Evolutionary conservation across 1,284 basidiomycete genomes (phyloP).

Genomic region (Tilletiaria anomala): DNA sequence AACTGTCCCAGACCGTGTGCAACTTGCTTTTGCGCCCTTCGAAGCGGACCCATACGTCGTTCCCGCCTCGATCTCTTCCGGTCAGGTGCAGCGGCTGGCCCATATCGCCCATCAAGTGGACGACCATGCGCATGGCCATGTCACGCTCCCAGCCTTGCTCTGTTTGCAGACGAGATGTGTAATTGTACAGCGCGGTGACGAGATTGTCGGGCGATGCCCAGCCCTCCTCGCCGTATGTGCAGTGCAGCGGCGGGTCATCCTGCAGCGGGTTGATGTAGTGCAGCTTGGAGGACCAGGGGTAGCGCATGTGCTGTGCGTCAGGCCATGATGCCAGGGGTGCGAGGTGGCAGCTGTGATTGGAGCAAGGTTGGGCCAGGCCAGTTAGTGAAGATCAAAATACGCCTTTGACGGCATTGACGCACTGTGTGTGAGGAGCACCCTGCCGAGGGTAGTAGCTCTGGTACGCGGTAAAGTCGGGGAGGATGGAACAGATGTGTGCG

Average conservation of each 20-base stretch:
- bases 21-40: slow-evolving; percentile 44
- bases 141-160: slow-evolving; percentile 37
- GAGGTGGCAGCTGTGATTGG: slow-evolving; percentile 29
- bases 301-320: slow-evolving; percentile 27
- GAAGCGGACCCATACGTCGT: slow-evolving; percentile 41
- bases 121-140: slow-evolving; percentile 66
- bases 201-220: slow-evolving; percentile 64
- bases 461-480: slow-evolving; percentile 43
- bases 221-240: slow-evolving; percentile 59
- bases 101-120: slow-evolving; percentile 79
- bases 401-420: background rate
- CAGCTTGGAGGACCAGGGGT: slow-evolving; percentile 45
- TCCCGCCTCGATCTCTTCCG: slow-evolving; percentile 56
- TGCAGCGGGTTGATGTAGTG: slow-evolving; percentile 61
- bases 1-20: slow-evolving; percentile 71
- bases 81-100: slow-evolving; percentile 83
- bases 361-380: background rate
- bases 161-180: slow-evolving; percentile 16
- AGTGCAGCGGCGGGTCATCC: slow-evolving; percentile 62
- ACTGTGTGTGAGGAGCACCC: slow-evolving; percentile 5
- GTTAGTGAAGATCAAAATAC: background rate
- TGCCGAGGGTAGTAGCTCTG: slow-evolving; percentile 3
- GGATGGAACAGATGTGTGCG: slow-evolving; percentile 52
- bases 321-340: slow-evolving; percentile 70
- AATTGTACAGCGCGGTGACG: slow-evolving; percentile 42